Conservation (phyloP, 257 asterid species). For the Primulina tabacum region DNA sequence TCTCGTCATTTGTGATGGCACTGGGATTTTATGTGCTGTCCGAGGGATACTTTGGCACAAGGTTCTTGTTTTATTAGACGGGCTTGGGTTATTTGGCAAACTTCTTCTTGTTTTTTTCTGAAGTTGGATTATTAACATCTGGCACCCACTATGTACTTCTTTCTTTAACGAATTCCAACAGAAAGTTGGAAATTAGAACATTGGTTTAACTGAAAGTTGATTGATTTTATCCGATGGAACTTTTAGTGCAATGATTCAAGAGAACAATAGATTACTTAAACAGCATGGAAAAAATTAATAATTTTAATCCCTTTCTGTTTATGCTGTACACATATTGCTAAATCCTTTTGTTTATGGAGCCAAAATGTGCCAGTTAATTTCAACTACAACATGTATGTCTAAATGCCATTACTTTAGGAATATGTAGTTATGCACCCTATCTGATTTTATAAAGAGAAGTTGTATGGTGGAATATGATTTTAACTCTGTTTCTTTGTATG, state of each 20-base stretch:
- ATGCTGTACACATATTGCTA: neutral
- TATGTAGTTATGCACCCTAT: neutral
- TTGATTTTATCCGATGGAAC: neutral
- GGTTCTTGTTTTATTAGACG: neutral
- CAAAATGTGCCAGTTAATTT: conserved; percentile 3
- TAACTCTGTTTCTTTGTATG: neutral
- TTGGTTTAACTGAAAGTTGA: neutral
- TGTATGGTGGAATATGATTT: conserved; percentile 12
- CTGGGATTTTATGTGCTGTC: neutral
- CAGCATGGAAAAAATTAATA: conserved; percentile 4
- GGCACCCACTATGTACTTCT: neutral
- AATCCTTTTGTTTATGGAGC: conserved; percentile 4
- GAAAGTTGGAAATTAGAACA: neutral
- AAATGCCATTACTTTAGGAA: neutral
- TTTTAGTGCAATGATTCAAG: neutral
- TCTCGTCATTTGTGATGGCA: neutral
- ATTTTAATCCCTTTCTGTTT: neutral
- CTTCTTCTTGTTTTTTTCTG: neutral
- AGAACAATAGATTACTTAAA: neutral
- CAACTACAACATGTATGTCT: neutral
- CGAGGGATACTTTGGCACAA: neutral
- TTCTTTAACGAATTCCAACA: neutral
- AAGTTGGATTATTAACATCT: neutral
- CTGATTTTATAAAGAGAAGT: neutral
- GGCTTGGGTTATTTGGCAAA: neutral